Base-by-base conservation (phyloP, 2,329 filamentous ascomycete species). In the Pyricularia grisea region DNA sequence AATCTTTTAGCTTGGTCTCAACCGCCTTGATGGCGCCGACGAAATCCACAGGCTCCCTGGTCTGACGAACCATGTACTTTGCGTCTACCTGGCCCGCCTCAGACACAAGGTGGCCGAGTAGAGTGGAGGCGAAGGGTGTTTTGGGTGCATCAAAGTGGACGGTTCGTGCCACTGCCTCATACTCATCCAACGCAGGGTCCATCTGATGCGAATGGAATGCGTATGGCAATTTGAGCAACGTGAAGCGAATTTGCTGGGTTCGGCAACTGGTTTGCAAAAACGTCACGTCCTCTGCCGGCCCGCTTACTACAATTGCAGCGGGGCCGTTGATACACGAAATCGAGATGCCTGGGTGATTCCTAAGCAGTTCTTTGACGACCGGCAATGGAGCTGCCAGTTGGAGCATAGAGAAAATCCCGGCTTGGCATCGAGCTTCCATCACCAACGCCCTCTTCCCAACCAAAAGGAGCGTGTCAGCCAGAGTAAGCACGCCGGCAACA, bases 271-370 rank as follows among this genome's bases (percentile, higher is more conserved):
- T 33, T 58, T 71, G 50, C 3, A 73, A 69, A 3, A 25, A 25
- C 4, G 55, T 9, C 28, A 36, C 27, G 58, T 85, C 78, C 14
- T 81, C 79, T 25, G 78, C 76, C 33, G 82, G 79, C 25, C 87
- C 82, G 72, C 85, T 85, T 25, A 90, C 77, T 17, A 91, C 88
- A 36, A 85, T 89, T 73, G 89, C 86, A 55, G 83, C 79, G 0
- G 85, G 85, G 0, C 85, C 84, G 74, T 92, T 92, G 74, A 90
- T 82, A 77, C 90, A 92, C 0, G 89, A 84, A 2, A 78, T 55
- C 0, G 74, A 70, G 1, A 72, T 70, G 1, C 71, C 60, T 0
- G 75, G 72, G 4, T 71, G 64, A 60, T 50, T 12, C 30, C 20
- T 65, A 7, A 17, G 11, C 20, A 25, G 20, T 28, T 3, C 1